Conservation (phyloP, 179 eudicot species). For the Beta corolliflora region DNA sequence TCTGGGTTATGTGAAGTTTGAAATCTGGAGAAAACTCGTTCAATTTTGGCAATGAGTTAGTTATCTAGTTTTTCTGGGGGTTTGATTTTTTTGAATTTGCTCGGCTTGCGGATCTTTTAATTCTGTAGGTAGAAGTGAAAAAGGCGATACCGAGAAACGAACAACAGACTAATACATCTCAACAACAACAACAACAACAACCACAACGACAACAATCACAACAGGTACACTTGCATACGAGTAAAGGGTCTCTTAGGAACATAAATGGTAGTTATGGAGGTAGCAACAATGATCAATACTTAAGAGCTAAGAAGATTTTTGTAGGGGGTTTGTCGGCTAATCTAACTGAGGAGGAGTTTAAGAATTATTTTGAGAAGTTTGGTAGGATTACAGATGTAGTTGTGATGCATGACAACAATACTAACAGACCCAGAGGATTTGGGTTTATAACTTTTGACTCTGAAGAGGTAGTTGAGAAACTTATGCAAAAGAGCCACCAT, state of each 20-base stretch:
- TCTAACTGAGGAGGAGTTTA: constrained; percentile 77
- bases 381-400: constrained; percentile 86
- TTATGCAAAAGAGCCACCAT: constrained; percentile 58
- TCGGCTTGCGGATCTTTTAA: not conserved
- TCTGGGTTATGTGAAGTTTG: too few species aligned
- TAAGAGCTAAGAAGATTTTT: constrained; percentile 77
- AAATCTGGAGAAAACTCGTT: not conserved
- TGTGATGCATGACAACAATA: constrained; percentile 76
- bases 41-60: not conserved
- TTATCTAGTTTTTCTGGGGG: not conserved
- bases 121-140: constrained; percentile 81
- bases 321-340: constrained; percentile 84
- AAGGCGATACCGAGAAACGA: constrained; percentile 72
- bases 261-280: constrained; percentile 38
- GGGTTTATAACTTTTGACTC: constrained; percentile 89
- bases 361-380: constrained; percentile 67
- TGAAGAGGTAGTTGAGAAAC: constrained; percentile 69
- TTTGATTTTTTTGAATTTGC: not conserved
- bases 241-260: constrained; percentile 23
- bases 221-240: constrained; percentile 21
- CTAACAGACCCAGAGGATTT: constrained; percentile 84
- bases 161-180: constrained; percentile 33
- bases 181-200: constrained; percentile 12
- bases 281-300: constrained; percentile 28
- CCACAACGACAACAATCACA: constrained; percentile 15